These are phyloP conservation scores for Yamadazyma scolyti DNA, from an alignment of 805 yeast genomes.

Conservation along the genomic window DNA sequence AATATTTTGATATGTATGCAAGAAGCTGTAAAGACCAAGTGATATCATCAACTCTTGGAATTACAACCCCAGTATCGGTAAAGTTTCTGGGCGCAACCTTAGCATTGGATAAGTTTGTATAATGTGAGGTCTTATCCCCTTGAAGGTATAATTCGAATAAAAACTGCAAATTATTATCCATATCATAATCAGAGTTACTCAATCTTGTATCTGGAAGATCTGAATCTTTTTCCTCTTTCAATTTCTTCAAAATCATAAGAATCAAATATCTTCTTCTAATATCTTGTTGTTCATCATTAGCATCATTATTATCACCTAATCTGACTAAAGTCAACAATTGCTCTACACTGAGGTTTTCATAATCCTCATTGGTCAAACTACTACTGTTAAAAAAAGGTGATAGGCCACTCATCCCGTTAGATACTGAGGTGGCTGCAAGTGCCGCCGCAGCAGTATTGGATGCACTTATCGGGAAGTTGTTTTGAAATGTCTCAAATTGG, in stretches of 20 bases:
- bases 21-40: conserved; percentile 89
- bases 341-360: conserved; percentile 32
- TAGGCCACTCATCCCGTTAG: conserved; percentile 1
- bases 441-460: conserved; percentile 14
- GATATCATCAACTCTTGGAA: conserved; percentile 90
- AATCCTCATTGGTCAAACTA: conserved; percentile 35
- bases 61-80: conserved; percentile 62
- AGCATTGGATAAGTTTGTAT: conserved; percentile 18
- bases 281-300: conserved; percentile 12
- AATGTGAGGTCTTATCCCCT: conserved; percentile 21
- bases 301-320: conserved; percentile 14
- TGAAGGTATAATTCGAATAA: conserved; percentile 37
- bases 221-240: conserved; percentile 32
- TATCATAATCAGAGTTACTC: conserved; percentile 30
- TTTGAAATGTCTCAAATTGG: conserved; percentile 12
- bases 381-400: conserved; percentile 18
- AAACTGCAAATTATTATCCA: conserved; percentile 41
- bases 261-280: conserved; percentile 34
- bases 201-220: conserved; percentile 31
- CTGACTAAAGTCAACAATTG: conserved; percentile 37
- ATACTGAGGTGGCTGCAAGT: conserved; percentile 5
- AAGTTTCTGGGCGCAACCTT: conserved; percentile 35
- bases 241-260: conserved; percentile 32
- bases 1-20: conserved; percentile 91
- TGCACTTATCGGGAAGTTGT: conserved; percentile 7